Conservation (phyloP, 192 early-diverging fungal genomes). For the Backusella westeae region DNA sequence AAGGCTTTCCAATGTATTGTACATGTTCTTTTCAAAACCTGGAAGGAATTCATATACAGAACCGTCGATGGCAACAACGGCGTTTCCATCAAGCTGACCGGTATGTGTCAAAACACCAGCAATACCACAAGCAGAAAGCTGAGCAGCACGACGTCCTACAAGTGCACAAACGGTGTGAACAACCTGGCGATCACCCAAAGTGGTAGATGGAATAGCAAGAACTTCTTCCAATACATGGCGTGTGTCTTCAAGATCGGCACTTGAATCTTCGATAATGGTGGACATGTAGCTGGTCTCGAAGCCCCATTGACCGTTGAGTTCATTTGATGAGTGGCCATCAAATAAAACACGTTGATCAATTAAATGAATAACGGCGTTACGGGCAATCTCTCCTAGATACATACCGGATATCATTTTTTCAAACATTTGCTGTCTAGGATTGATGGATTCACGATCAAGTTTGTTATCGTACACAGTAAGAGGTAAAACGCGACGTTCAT, state of each 20-base stretch:
- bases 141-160: conserved; percentile 82
- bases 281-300: conserved; percentile 81
- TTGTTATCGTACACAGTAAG: conserved; percentile 81
- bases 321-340: conserved; percentile 54
- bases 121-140: conserved; percentile 70
- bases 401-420: conserved; percentile 96
- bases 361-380: conserved; percentile 75
- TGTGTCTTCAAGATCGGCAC: conserved; percentile 58
- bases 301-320: conserved; percentile 66
- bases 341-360: conserved; percentile 78
- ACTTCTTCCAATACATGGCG: conserved; percentile 69
- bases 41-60: conserved; percentile 77
- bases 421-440: conserved; percentile 80
- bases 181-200: conserved; percentile 73
- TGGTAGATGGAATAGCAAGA: conserved; percentile 63
- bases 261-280: conserved; percentile 64
- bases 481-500: conserved; percentile 74
- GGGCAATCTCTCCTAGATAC: conserved; percentile 89
- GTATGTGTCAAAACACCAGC: conserved; percentile 69
- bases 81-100: conserved; percentile 19
- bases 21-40: conserved; percentile 74
- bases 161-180: conserved; percentile 74
- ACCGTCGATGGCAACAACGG: conserved; percentile 60
- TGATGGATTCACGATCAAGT: conserved; percentile 79
- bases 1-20: conserved; percentile 70